A percentile compares a stretch with the other conserved stretches of the same genome.
Conservation (phyloP, 768 basidiomycete genomes). For the Termitomyces titanicus region DNA sequence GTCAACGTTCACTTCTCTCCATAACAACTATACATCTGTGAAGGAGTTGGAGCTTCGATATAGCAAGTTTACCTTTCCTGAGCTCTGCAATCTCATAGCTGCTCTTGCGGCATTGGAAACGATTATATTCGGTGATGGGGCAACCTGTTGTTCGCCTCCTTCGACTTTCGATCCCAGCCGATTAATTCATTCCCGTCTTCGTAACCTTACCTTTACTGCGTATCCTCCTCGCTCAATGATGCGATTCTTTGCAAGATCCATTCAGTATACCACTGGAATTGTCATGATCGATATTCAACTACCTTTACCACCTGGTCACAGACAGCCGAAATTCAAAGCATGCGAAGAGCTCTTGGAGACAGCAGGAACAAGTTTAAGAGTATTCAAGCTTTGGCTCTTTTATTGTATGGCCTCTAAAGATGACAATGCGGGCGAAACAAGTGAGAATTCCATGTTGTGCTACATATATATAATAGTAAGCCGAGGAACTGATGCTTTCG, state of each 20-base stretch:
- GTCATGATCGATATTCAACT: not conserved
- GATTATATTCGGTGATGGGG: not conserved
- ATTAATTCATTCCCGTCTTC: not conserved
- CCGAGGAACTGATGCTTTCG: not conserved
- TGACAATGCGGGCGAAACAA: not conserved
- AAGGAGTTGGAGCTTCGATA: not conserved
- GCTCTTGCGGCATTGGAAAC: not conserved
- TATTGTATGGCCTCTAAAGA: not conserved
- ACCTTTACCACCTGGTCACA: not conserved
- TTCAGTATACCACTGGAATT: not conserved
- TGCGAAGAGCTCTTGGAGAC: not conserved
- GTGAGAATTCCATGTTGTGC: not conserved
- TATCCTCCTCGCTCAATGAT: not conserved
- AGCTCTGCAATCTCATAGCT: not conserved
- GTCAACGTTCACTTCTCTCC: not conserved
- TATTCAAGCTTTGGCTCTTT: not conserved
- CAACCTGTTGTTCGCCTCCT: not conserved
- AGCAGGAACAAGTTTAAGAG: not conserved
- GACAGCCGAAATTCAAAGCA: not conserved
- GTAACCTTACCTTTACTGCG: not conserved
- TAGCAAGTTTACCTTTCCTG: not conserved
- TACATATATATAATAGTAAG: too few relatives aligned
- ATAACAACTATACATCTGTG: not conserved
- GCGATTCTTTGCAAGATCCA: not conserved
- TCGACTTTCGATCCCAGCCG: not conserved